Evolutionary conservation across 345 rosid species (phyloP).

Genomic region (Lenwebbia sp.): DNA sequence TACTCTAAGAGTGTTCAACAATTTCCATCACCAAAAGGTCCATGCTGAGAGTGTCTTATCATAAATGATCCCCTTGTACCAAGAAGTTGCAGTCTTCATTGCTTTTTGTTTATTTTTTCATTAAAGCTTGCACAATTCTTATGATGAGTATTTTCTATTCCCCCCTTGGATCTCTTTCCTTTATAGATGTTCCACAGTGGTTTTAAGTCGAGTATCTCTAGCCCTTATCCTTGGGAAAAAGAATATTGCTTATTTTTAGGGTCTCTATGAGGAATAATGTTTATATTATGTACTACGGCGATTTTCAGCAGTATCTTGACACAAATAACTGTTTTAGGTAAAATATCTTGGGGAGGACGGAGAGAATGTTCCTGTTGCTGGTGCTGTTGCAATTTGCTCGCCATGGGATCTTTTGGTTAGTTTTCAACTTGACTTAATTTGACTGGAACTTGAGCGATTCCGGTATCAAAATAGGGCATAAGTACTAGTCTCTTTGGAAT

Average conservation of each 20-base stretch:
- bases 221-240: background rate
- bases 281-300: background rate
- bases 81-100: background rate
- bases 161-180: background rate
- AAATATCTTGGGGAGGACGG: conserved; percentile 94
- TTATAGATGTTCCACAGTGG: background rate
- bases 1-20: background rate
- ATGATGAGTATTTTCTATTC: background rate
- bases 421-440: background rate
- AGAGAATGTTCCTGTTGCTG: conserved; percentile 56
- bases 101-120: background rate
- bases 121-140: background rate
- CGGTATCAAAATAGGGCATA: background rate
- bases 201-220: background rate
- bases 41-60: background rate
- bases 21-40: background rate
- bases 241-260: background rate
- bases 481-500: background rate
- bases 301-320: background rate
- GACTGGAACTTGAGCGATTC: background rate
- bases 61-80: background rate
- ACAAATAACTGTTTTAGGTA: conserved; percentile 33
- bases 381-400: conserved; percentile 75
- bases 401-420: conserved; percentile 98
- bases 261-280: background rate